These are phyloP conservation scores for Vitellaria paradoxa DNA, from an alignment of 179 eudicot genomes.

Conservation along the genomic window DNA sequence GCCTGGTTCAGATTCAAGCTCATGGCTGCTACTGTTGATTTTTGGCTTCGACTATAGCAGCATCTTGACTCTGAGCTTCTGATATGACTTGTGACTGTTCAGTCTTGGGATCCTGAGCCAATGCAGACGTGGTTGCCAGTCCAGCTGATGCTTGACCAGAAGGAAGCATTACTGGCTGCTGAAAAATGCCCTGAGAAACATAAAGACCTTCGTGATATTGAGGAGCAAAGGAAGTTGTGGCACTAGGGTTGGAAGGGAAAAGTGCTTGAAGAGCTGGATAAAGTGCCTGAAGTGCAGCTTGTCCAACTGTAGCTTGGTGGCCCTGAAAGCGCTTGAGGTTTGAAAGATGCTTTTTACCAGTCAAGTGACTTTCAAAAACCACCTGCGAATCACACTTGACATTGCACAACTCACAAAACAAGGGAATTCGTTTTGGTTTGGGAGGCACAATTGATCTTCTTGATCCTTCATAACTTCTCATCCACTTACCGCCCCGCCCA, in stretches of 20 bases:
- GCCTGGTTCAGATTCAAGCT: constrained; percentile 6
- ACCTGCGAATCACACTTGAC: constrained; percentile 42
- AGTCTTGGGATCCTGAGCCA: constrained; percentile 4
- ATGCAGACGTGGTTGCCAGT: background rate
- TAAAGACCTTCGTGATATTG: constrained; percentile 23
- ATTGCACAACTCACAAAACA: constrained; percentile 44
- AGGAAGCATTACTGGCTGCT: constrained; percentile 13
- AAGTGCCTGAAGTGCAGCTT: constrained; percentile 36
- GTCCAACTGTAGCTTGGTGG: constrained; percentile 31
- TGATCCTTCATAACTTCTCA: constrained; percentile 26
- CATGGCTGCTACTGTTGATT: background rate
- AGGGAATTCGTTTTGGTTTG: constrained; percentile 34
- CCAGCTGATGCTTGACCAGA: constrained; percentile 7
- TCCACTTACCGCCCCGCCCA: constrained; percentile 27
- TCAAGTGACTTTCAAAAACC: constrained; percentile 41
- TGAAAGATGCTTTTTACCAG: constrained; percentile 40
- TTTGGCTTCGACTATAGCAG: background rate
- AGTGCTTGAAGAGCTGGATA: constrained; percentile 38
- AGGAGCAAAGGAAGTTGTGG: constrained; percentile 24
- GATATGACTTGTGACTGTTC: background rate
- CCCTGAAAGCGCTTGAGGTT: constrained; percentile 32
- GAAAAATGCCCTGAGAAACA: constrained; percentile 6
- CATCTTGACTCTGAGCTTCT: background rate
- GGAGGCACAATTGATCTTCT: constrained; percentile 24
- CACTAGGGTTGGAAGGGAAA: constrained; percentile 21